These are phyloP conservation scores for Entomortierella lignicola DNA, from an alignment of 192 early-diverging fungal genomes.

Conservation along the genomic window DNA sequence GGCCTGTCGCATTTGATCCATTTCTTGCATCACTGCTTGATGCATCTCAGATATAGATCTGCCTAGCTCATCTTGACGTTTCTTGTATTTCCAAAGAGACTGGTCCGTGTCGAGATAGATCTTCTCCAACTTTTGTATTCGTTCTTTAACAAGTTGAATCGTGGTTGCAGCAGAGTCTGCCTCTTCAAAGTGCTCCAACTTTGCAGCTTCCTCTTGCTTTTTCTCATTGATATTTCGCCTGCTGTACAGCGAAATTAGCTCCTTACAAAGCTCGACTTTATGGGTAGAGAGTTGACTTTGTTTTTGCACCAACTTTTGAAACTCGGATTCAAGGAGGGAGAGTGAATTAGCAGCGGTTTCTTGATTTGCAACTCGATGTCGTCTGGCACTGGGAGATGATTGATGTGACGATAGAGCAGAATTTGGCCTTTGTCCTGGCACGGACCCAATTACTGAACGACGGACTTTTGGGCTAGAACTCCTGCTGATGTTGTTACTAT, in stretches of 20 bases:
- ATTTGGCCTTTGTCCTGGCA: neutral
- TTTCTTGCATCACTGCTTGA: slow-evolving; percentile 17
- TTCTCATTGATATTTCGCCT: slow-evolving; percentile 17
- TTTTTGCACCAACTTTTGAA: slow-evolving; percentile 26
- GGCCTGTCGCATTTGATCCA: slow-evolving; percentile 16
- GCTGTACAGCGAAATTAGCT: slow-evolving; percentile 31
- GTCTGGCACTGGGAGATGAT: neutral
- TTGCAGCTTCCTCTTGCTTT: slow-evolving; percentile 26
- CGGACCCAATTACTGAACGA: slow-evolving; percentile 7
- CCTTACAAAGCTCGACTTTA: slow-evolving; percentile 24
- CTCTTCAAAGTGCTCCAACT: slow-evolving; percentile 28
- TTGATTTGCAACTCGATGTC: slow-evolving; percentile 6
- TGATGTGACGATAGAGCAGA: neutral
- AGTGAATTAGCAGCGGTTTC: slow-evolving; percentile 20
- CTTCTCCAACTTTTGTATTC: slow-evolving; percentile 23
- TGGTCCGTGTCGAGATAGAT: slow-evolving; percentile 16
- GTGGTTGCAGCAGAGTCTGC: slow-evolving; percentile 22
- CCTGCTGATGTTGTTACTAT: neutral
- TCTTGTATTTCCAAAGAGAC: slow-evolving; percentile 31
- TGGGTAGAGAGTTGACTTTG: slow-evolving; percentile 32
- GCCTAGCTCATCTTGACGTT: slow-evolving; percentile 38
- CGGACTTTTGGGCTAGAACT: neutral
- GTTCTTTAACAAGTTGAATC: slow-evolving; percentile 10
- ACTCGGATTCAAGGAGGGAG: slow-evolving; percentile 16
- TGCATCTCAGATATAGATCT: slow-evolving; percentile 24